These are phyloP conservation scores for Mortierella sp. DNA, from an alignment of 371 early-diverging fungal genomes.

Conservation along the genomic window DNA sequence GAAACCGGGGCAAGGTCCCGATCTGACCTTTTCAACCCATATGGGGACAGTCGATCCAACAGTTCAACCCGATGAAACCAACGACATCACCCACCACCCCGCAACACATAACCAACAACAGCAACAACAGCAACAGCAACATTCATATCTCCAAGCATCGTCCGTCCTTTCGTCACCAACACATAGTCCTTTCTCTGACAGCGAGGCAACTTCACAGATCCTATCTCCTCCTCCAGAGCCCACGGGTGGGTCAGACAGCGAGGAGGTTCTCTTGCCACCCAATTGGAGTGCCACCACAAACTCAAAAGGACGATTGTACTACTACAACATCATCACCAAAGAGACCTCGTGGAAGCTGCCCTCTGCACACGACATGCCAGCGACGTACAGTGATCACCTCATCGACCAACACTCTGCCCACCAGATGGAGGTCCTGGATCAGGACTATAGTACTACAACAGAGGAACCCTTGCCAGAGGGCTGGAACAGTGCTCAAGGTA, in stretches of 20 bases:
- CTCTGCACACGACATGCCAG: background rate
- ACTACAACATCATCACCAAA: conserved; percentile 49
- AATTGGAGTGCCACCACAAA: conserved; percentile 52
- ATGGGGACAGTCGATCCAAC: background rate
- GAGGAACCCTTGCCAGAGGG: conserved; percentile 42
- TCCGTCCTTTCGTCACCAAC: background rate
- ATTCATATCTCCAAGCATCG: background rate
- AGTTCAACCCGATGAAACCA: background rate
- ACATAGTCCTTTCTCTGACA: conserved; percentile 3
- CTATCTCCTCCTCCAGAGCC: conserved; percentile 47
- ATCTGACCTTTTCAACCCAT: background rate
- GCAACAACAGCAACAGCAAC: background rate
- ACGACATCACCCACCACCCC: background rate
- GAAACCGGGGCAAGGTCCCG: conserved; percentile 3
- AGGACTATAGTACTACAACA: background rate
- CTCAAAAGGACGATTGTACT: conserved; percentile 38
- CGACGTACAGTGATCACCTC: background rate
- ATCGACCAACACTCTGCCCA: background rate
- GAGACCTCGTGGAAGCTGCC: conserved; percentile 55
- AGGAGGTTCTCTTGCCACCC: conserved; percentile 38
- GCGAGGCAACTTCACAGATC: background rate
- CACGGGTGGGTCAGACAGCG: conserved; percentile 32
- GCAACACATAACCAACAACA: background rate
- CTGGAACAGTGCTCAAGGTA: conserved; percentile 56
- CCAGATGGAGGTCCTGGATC: conserved; percentile 8